Conservation (phyloP, 495 filamentous ascomycete genomes). For the Evansstolkia leycettana region DNA sequence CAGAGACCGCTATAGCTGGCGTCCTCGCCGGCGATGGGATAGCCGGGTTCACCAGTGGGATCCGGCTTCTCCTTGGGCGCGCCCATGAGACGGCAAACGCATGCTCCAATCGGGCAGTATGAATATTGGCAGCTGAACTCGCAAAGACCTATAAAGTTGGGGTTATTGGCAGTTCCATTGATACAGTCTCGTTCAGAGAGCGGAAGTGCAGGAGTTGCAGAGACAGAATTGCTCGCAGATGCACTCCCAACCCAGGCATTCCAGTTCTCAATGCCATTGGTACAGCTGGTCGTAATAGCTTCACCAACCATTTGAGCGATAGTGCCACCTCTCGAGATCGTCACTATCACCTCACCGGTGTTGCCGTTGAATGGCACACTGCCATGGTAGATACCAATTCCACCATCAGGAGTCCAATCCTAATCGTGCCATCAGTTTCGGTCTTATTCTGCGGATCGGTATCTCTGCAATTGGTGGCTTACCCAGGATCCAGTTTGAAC, state of each 20-base stretch:
- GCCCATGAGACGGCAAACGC: background rate
- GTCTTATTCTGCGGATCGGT: too few species aligned
- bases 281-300: constrained; percentile 28
- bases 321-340: constrained; percentile 17
- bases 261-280: constrained; percentile 33
- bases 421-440: too few species aligned
- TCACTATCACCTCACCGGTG: constrained; percentile 36
- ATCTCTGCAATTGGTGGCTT: too few species aligned
- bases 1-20: background rate
- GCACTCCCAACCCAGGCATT: constrained; percentile 25
- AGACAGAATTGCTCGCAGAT: background rate
- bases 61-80: background rate
- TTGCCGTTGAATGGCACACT: constrained; percentile 33
- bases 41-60: background rate
- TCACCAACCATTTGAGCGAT: constrained; percentile 21
- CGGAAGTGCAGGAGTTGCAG: background rate
- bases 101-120: constrained; percentile 1
- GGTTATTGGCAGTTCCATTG: background rate
- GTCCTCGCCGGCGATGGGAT: background rate
- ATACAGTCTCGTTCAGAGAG: background rate
- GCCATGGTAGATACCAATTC: constrained; percentile 36
- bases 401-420: constrained; percentile 12
- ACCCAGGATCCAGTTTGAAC: constrained; percentile 17
- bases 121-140: background rate
- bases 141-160: background rate